Evolutionary conservation across 1,139 yeast species (phyloP), one percentile per base, ranked within the genome.

Genomic region (Lodderomyces jiufengensis): DNA sequence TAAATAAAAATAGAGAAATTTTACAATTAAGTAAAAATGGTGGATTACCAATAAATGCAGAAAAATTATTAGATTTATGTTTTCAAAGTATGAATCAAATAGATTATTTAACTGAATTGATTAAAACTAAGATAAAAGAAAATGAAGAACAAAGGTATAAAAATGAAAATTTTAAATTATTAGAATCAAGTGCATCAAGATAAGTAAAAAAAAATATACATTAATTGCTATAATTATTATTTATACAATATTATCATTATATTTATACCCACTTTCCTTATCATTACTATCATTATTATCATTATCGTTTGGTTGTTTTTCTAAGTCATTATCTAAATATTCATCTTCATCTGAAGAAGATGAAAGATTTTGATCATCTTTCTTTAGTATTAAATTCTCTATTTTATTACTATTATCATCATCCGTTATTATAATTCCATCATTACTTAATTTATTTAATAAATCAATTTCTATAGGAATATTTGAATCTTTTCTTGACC

Each of bases 11-110:
- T 57, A 73, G 94, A 48, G 98, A 92, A 52, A 66, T 92, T 13
- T 87, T 95, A 36, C 98, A 92, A 57, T 70, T 94, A 28, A 75
- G 85, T 33, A 92, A 92, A 52, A 84, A 88, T 29, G 98, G 98
- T 33, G 97, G 97, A 0, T 66, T 86, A 32, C 84, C 95, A 2
- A 78, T 92, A 46, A 92, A 87, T 49, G 88, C 95, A 0, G 55
- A 73, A 32, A 66, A 76, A 24, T 63, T 92, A 38, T 66, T 88
- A 64, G 78, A 80, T 29, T 80, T 95, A 54, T 75, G 86, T 27
- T 74, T 75, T 41, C 65, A 72, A 43, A 94, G 96, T 2, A 78
- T 76, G 51, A 58, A 60, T 9, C 72, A 79, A 31, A 94, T 87
- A 6, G 79, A 76, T 38, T 55, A 60, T 14, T 57, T 85, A 44